Conservation (phyloP, 257 asterid genomes). For the Solanum corneliomulleri region DNA sequence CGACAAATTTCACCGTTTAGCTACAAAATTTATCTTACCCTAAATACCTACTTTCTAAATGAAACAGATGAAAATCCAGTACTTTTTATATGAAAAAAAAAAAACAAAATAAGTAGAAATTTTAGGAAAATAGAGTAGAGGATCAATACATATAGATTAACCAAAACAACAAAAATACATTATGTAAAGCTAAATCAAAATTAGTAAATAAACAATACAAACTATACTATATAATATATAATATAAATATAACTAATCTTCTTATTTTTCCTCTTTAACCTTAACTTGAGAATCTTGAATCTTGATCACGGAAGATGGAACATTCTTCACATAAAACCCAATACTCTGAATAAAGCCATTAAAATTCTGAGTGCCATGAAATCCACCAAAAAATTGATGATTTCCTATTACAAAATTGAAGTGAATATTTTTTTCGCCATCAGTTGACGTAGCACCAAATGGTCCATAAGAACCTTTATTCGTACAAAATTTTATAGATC, state of each 20-base stretch:
- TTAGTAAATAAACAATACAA: not conserved
- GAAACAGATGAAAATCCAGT: too few relatives aligned
- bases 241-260: not conserved
- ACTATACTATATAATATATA: not conserved
- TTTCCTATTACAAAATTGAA: not conserved
- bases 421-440: not conserved
- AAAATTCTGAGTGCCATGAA: not conserved
- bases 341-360: not conserved
- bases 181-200: not conserved
- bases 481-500: slow-evolving; percentile 23
- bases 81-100: too few relatives aligned
- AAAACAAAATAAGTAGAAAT: too few relatives aligned
- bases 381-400: not conserved
- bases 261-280: not conserved
- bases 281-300: not conserved
- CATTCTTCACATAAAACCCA: not conserved
- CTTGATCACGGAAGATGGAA: not conserved
- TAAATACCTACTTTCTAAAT: too few relatives aligned
- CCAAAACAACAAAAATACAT: not conserved
- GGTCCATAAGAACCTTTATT: slow-evolving; percentile 28
- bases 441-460: slow-evolving; percentile 7
- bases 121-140: not conserved
- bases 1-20: too few relatives aligned
- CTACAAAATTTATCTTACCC: too few relatives aligned
- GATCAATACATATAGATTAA: not conserved